Evolutionary conservation across 2,329 filamentous ascomycete genomes (phyloP), one percentile per base, ranked within the genome.

Genomic region (Hypomyces perniciosus): DNA sequence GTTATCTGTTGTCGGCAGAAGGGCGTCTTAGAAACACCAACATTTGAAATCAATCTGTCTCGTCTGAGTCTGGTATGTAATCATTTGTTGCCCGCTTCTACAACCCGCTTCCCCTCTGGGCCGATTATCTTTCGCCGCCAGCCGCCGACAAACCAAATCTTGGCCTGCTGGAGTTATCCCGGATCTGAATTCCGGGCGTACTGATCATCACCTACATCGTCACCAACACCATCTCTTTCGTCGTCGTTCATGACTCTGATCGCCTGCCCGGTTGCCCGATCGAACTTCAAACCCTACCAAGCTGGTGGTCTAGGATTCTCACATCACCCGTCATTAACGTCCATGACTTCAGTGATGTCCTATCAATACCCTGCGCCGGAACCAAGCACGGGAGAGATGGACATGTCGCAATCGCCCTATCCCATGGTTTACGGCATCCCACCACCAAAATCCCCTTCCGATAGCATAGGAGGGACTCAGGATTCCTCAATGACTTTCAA

Each of bases 331-430:
- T 29, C 45, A 37, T 35, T 45, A 38, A 27, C 43, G 31, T 43
- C 8, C 27, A 51, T 44, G 48, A 47, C 52, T 42, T 39, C 48
- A 13, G 37, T 40, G 56, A 77, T 78, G 74, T 69, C 76, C 56
- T 75, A 76, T 60, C 73, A 75, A 56, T 78, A 77, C 60, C 70
- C 73, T 43, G 65, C 70, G 55, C 68, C 72, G 35, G 48, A 35
- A 56, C 66, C 66, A 48, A 68, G 66, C 61, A 66, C 66, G 60
- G 59, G 65, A 57, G 71, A 72, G 46, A 69, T 73, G 66, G 68
- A 71, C 50, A 62, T 73, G 55, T 62, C 70, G 44, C 67, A 69
- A 46, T 59, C 68, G 46, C 62, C 64, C 51, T 77, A 59, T 46
- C 51, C 54, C 70, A 49, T 34, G 27, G 29, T 61, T 48, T 63